These are phyloP conservation scores for Exophiala viscosa DNA, from an alignment of 2,329 filamentous ascomycete genomes.

Conservation along the genomic window DNA sequence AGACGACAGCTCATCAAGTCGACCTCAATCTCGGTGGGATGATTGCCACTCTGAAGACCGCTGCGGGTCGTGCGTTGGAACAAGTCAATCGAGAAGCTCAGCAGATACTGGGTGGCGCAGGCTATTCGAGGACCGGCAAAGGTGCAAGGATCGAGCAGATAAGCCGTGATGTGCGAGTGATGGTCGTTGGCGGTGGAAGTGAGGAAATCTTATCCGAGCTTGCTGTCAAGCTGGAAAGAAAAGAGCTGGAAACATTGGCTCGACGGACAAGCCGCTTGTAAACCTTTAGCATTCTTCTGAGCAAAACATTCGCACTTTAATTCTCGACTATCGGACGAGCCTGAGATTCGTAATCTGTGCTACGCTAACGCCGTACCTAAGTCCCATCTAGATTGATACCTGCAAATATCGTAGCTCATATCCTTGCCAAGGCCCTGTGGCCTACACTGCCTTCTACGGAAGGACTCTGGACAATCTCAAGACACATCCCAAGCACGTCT, in stretches of 20 bases:
- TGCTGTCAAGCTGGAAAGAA: constrained; percentile 65
- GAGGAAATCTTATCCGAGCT: constrained; percentile 72
- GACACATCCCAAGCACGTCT: constrained; percentile 37
- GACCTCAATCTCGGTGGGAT: constrained; percentile 60
- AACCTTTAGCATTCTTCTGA: neutral
- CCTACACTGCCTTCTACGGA: constrained; percentile 29
- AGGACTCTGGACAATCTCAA: constrained; percentile 33
- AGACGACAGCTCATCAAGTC: neutral
- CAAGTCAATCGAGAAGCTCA: constrained; percentile 54
- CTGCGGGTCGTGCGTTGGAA: constrained; percentile 51
- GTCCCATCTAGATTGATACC: neutral
- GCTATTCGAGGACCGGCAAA: constrained; percentile 65
- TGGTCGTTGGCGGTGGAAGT: constrained; percentile 63
- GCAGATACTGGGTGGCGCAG: constrained; percentile 64
- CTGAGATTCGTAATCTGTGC: neutral
- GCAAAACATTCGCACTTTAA: neutral
- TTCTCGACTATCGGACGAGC: neutral
- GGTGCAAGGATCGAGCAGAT: constrained; percentile 67
- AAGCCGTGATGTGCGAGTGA: constrained; percentile 60
- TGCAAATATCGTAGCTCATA: constrained; percentile 4
- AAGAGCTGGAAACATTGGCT: constrained; percentile 50
- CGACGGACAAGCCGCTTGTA: constrained; percentile 26
- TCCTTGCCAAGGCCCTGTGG: constrained; percentile 30
- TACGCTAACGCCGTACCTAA: neutral
- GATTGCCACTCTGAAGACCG: constrained; percentile 67